Evolutionary conservation across 352 stramenopile species (phyloP).

Genomic region (Phytopythium sindhum): DNA sequence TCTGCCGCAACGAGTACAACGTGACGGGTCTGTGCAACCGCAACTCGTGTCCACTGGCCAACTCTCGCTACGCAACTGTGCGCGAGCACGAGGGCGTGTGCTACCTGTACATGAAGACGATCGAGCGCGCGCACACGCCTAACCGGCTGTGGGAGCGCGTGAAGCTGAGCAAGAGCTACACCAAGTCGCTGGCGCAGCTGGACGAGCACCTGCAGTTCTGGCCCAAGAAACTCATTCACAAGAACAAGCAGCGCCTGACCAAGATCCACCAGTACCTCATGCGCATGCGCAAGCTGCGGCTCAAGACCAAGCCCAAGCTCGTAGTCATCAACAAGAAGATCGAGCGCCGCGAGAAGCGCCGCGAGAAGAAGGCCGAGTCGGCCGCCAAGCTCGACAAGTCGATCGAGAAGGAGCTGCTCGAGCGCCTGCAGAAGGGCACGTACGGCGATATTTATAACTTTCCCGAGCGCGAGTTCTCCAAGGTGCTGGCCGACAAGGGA

Average conservation of each 20-base stretch:
- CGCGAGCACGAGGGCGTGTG: constrained; percentile 95
- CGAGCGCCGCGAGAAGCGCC: constrained; percentile 92
- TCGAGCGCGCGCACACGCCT: constrained; percentile 97
- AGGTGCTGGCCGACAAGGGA: constrained; percentile 75
- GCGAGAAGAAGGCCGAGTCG: constrained; percentile 96
- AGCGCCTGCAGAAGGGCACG: constrained; percentile 95
- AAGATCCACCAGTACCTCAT: constrained; percentile 99
- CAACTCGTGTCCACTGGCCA: constrained; percentile 95
- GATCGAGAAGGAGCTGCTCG: constrained; percentile 98
- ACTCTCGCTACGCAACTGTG: constrained; percentile 98
- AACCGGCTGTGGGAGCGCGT: constrained; percentile 99
- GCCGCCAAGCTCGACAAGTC: constrained; percentile 93
- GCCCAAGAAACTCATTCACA: constrained; percentile 97
- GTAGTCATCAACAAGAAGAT: constrained; percentile 96
- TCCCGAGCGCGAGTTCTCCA: constrained; percentile 90
- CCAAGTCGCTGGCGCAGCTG: constrained; percentile 93
- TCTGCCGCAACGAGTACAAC: constrained; percentile 98
- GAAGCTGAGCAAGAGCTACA: constrained; percentile 97
- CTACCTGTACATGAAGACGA: constrained; percentile 98
- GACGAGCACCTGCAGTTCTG: constrained; percentile 98
- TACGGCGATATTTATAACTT: constrained; percentile 99
- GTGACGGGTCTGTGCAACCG: constrained; percentile 98
- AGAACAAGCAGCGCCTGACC: constrained; percentile 98
- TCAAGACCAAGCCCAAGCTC: constrained; percentile 94
- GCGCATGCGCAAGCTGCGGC: constrained; percentile 96